Percentiles rank a stretch among this genome's conserved stretches.
These are phyloP conservation scores for Talaromyces amestolkiae DNA, from an alignment of 2,329 filamentous ascomycete species.

Conservation along the genomic window DNA sequence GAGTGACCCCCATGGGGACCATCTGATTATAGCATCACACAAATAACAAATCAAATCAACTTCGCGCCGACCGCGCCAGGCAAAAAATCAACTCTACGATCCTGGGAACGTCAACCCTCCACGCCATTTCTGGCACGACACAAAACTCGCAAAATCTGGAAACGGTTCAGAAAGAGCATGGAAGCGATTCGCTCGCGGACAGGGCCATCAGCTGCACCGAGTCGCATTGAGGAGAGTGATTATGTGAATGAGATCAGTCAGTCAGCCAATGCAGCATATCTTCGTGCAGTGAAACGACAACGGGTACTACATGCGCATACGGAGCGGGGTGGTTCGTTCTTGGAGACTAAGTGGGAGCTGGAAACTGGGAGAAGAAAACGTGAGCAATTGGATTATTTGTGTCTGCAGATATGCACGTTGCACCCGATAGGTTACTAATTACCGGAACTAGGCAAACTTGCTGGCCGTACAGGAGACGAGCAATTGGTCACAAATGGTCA, in stretches of 20 bases:
- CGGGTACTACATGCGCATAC: slow-evolving; percentile 26
- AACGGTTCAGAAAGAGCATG: slow-evolving; percentile 41
- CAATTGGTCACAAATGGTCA: not conserved
- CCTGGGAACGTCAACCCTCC: slow-evolving; percentile 48
- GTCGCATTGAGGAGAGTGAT: slow-evolving; percentile 23
- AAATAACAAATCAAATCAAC: slow-evolving; percentile 32
- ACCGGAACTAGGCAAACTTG: slow-evolving; percentile 18
- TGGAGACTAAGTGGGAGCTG: slow-evolving; percentile 44
- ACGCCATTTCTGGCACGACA: slow-evolving; percentile 40
- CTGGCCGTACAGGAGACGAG: slow-evolving; percentile 1
- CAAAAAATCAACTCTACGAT: slow-evolving; percentile 34
- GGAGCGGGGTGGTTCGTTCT: slow-evolving; percentile 34
- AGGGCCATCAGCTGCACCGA: slow-evolving; percentile 18
- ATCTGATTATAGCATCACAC: slow-evolving; percentile 19
- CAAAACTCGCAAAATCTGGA: slow-evolving; percentile 48
- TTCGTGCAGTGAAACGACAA: slow-evolving; percentile 39
- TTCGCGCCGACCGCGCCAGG: slow-evolving; percentile 43
- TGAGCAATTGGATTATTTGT: slow-evolving; percentile 14
- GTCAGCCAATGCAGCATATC: slow-evolving; percentile 27
- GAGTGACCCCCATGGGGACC: not conserved
- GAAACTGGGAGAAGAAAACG: slow-evolving; percentile 26
- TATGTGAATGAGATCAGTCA: slow-evolving; percentile 36
- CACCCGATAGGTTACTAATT: slow-evolving; percentile 19
- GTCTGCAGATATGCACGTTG: not conserved
- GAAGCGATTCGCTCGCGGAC: slow-evolving; percentile 28